phyloP scores from a whole-genome alignment of 495 filamentous ascomycete genomes.

The Rostrohypoxylon terebratum region DNA sequence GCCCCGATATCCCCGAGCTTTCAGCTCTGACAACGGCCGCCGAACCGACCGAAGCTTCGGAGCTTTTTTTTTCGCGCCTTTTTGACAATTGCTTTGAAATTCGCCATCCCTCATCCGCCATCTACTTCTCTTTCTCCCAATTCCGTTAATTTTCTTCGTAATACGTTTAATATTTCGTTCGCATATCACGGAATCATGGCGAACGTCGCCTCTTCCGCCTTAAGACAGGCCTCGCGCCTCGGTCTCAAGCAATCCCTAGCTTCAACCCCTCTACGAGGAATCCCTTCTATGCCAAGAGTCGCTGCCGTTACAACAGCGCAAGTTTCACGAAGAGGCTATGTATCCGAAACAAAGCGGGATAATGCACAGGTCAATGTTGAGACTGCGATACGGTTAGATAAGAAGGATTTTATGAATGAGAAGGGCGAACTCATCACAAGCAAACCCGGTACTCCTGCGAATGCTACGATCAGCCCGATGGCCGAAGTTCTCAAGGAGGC shows the following conservation, averaged over 20 bases:
- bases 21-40: conserved; percentile 15
- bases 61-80: conserved; percentile 37
- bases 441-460: conserved; percentile 62
- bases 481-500: conserved; percentile 92
- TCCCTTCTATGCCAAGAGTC: conserved; percentile 58
- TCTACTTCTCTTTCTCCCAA: conserved; percentile 30
- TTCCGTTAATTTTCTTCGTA: conserved; percentile 17
- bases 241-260: conserved; percentile 67
- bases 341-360: conserved; percentile 82
- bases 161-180: conserved; percentile 29
- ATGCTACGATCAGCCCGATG: conserved; percentile 77
- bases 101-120: conserved; percentile 27
- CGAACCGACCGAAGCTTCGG: conserved; percentile 43
- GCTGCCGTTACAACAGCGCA: conserved; percentile 46
- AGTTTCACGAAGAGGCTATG: conserved; percentile 71
- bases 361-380: conserved; percentile 87
- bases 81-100: conserved; percentile 30
- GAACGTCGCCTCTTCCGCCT: conserved; percentile 73
- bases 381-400: conserved; percentile 83
- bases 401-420: conserved; percentile 79
- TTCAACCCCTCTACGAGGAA: conserved; percentile 60
- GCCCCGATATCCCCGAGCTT: conserved; percentile 41
- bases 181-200: conserved; percentile 68
- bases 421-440: conserved; percentile 74
- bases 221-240: conserved; percentile 82